These are phyloP conservation scores for Aspergillus fumigatiaffinis DNA, from an alignment of 2,329 filamentous ascomycete genomes.

Conservation along the genomic window DNA sequence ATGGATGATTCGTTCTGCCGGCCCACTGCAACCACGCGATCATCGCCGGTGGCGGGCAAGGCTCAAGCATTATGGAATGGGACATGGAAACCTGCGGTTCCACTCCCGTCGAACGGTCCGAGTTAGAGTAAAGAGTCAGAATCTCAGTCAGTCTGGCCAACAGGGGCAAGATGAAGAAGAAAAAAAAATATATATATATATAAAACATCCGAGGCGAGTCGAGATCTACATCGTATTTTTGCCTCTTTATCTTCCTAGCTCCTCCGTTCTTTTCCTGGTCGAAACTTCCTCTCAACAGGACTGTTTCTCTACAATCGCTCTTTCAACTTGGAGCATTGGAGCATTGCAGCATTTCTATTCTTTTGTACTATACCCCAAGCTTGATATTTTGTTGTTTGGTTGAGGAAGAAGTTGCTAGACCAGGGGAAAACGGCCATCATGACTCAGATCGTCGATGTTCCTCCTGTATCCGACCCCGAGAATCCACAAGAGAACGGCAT, in stretches of 20 bases:
- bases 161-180: background rate
- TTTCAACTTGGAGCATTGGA: background rate
- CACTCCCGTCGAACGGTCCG: background rate
- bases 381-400: background rate
- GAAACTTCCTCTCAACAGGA: background rate
- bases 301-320: background rate
- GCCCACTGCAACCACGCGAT: conserved; percentile 14
- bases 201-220: background rate
- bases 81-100: background rate
- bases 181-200: too few relatives aligned
- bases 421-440: conserved; percentile 1
- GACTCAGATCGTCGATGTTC: conserved; percentile 11
- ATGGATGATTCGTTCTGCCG: conserved; percentile 14
- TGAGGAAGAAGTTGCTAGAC: background rate
- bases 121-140: background rate
- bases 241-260: background rate
- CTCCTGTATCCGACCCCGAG: conserved; percentile 11
- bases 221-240: background rate
- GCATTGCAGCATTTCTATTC: background rate
- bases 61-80: background rate
- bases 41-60: conserved; percentile 11
- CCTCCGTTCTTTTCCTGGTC: background rate
- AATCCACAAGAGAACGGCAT: conserved; percentile 7
- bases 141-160: background rate
- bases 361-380: background rate